Evolutionary conservation across 1,139 yeast species (phyloP), one percentile per base, ranked within the genome.

Genomic region (Suhomyces yuchorum): DNA sequence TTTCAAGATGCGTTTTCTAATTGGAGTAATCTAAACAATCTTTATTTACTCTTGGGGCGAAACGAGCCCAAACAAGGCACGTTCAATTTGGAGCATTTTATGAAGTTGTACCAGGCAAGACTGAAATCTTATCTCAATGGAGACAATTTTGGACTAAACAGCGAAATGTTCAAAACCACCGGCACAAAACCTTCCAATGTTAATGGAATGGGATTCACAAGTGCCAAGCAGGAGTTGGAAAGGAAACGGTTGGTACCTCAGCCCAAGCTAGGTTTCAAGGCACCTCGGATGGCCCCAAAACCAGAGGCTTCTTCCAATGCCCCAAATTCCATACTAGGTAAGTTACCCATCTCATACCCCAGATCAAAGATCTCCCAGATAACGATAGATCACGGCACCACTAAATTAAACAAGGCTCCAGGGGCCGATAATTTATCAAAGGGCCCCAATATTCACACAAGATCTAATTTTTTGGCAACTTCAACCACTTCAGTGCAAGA

Each of bases 1-100:
- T 36, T 19, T 4, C 70, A 61, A 42, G 44, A 47, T 8, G 63
- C 65, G 17, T 65, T 68, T 46, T 42, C 49, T 4, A 50, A 48
- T 23, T 44, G 52, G 48, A 52, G 57, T 1, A 45, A 37, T 1
- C 47, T 70, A 36, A 24, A 47, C 8, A 40, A 39, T 7, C 53
- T 71, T 28, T 69, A 66, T 47, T 28, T 44, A 24, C 42, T 37
- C 38, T 59, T 46, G 51, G 55, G 24, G 41, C 9, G 26, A n/a
- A 14, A 34, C 12, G 6, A 11, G 11, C 47, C 48, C 2, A n/a
- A 26, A 17, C 49, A 19, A 36, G 28, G 19, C 3, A 28, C 15
- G 8, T 49, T 49, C 23, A 51, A 55, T 36, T 35, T 51, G 17
- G 44, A 41, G n/a, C 37, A 45, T 2, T 51, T 55, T 37, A 35